phyloP scores from a whole-genome alignment of 2,329 filamentous ascomycete species.

The Metarhizium guizhouense region DNA sequence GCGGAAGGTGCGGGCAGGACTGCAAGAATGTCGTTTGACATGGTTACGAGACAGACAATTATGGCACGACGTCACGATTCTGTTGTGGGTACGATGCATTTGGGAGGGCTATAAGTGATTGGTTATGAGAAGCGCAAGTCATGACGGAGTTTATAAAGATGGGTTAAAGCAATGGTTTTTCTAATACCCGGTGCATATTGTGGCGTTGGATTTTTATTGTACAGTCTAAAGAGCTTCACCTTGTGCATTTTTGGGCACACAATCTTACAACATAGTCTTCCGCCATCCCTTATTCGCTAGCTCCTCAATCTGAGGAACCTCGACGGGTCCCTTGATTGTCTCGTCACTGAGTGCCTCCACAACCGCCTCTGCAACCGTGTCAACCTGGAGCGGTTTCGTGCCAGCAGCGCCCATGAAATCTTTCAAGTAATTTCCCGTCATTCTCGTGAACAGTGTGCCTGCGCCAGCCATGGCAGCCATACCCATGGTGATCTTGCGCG shows the following conservation, averaged over 20 bases:
- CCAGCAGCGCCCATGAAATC: slow-evolving; percentile 74
- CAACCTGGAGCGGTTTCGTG: slow-evolving; percentile 79
- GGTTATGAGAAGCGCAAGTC: not conserved
- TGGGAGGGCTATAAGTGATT: not conserved
- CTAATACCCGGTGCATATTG: slow-evolving; percentile 4
- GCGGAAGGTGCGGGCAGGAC: not conserved
- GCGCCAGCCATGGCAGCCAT: slow-evolving; percentile 70
- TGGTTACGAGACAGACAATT: not conserved
- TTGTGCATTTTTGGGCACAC: slow-evolving; percentile 5
- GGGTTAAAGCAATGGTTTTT: slow-evolving; percentile 5
- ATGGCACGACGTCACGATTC: not conserved
- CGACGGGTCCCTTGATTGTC: slow-evolving; percentile 63
- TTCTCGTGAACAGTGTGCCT: slow-evolving; percentile 65
- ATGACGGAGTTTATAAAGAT: not conserved
- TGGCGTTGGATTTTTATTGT: slow-evolving; percentile 10
- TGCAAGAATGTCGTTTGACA: not conserved
- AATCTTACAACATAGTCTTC: slow-evolving; percentile 69
- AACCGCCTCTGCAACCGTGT: slow-evolving; percentile 79
- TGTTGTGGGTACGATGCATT: not conserved
- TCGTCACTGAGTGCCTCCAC: slow-evolving; percentile 79
- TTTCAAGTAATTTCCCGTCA: slow-evolving; percentile 68
- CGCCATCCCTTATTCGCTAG: slow-evolving; percentile 80
- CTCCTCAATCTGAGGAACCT: slow-evolving; percentile 70
- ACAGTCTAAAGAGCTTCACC: slow-evolving; percentile 22
- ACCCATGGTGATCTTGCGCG: slow-evolving; percentile 72